Evolutionary conservation across 768 basidiomycete genomes (phyloP).

Genomic region (Russula brevipes): DNA sequence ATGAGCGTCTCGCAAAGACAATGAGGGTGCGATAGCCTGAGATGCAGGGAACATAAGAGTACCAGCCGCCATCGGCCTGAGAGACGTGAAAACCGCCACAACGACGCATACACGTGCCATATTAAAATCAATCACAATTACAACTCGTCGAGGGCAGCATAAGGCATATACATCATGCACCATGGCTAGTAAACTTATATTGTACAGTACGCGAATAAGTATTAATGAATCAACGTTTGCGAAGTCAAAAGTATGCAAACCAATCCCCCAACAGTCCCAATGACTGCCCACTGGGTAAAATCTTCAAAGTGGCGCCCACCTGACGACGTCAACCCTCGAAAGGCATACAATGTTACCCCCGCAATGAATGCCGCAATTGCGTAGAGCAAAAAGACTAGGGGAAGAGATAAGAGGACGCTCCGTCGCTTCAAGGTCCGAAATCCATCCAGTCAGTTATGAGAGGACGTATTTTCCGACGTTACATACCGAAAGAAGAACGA

Average conservation of each 20-base stretch:
- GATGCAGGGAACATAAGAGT: conserved; percentile 24
- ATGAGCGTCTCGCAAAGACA: conserved; percentile 39
- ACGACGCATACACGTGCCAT: too few species aligned
- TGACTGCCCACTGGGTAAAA: conserved; percentile 56
- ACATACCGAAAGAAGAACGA: conserved; percentile 50
- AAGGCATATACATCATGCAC: background rate
- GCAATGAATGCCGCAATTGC: conserved; percentile 63
- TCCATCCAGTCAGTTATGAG: conserved; percentile 17
- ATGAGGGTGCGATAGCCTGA: conserved; percentile 19
- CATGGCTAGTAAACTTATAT: too few species aligned
- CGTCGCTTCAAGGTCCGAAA: conserved; percentile 40
- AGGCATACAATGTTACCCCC: conserved; percentile 60
- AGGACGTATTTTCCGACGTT: conserved; percentile 7
- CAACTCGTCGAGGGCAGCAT: background rate
- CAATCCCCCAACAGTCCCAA: conserved; percentile 60
- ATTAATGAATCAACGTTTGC: conserved; percentile 29
- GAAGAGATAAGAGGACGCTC: conserved; percentile 63
- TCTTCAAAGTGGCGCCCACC: conserved; percentile 48
- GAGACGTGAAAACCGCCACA: too few species aligned
- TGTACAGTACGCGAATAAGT: background rate
- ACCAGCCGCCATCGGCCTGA: background rate
- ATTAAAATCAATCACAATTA: too few species aligned
- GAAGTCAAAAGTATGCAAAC: conserved; percentile 57
- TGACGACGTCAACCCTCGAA: conserved; percentile 46
- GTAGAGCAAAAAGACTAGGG: conserved; percentile 68